A percentile compares a stretch with the other conserved stretches of the same genome.
These are phyloP conservation scores for Thozetella sp. DNA, from an alignment of 495 filamentous ascomycete species.

Conservation along the genomic window DNA sequence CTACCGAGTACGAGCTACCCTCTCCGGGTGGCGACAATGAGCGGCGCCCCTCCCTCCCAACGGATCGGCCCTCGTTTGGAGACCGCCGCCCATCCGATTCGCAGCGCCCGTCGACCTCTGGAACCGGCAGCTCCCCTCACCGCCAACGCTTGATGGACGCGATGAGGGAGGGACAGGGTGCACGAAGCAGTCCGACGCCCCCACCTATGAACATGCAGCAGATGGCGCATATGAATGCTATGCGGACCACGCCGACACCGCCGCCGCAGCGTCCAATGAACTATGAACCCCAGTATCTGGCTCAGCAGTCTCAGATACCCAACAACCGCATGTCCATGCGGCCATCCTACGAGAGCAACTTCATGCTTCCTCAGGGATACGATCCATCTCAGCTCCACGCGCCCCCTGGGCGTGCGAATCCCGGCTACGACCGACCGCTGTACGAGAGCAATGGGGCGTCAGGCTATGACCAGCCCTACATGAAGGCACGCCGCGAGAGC, in stretches of 20 bases:
- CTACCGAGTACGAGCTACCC: conserved; percentile 57
- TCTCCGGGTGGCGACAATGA: conserved; percentile 16
- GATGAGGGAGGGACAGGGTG: conserved; percentile 25
- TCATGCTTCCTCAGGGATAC: conserved; percentile 25
- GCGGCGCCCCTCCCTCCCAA: conserved; percentile 20
- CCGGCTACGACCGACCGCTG: conserved; percentile 41
- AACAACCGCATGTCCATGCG: conserved; percentile 28
- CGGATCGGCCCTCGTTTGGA: conserved; percentile 26
- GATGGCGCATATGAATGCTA: conserved; percentile 32
- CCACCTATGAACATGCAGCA: conserved; percentile 34
- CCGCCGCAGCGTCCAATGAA: conserved; percentile 36
- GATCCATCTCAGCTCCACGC: conserved; percentile 20
- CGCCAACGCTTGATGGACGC: conserved; percentile 44
- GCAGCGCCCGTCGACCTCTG: conserved; percentile 41
- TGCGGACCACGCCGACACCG: conserved; percentile 42
- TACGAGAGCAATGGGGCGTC: conserved; percentile 40
- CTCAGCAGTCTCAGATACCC: conserved; percentile 19
- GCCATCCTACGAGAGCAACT: conserved; percentile 41
- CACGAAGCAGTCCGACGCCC: conserved; percentile 43
- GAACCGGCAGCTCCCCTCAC: conserved; percentile 39
- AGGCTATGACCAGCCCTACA: conserved; percentile 41
- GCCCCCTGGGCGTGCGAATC: conserved; percentile 16
- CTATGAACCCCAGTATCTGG: conserved; percentile 34
- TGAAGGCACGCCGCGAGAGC: conserved; percentile 43
- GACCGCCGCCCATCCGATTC: conserved; percentile 27